A percentile compares a stretch with the other conserved stretches of the same genome.
Evolutionary conservation across 116 monocot species (phyloP).

Genomic region (Iris pallida): DNA sequence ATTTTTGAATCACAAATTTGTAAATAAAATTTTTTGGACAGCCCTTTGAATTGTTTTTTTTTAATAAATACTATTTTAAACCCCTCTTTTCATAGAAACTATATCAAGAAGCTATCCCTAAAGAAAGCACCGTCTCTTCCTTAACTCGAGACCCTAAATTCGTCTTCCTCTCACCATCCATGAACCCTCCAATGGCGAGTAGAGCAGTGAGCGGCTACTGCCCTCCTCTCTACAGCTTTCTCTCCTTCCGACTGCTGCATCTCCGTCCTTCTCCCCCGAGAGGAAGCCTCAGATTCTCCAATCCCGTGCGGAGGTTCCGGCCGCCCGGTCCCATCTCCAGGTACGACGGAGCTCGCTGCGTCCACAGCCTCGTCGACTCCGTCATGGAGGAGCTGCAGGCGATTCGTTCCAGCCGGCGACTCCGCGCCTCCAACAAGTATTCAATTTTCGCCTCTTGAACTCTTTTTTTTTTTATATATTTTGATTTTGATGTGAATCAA

Average conservation of each 20-base stretch:
- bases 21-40: no score
- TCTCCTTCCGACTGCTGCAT: conserved; percentile 24
- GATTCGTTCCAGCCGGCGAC: conserved; percentile 27
- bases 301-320: conserved; percentile 1
- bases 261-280: conserved; percentile 8
- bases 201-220: conserved; percentile 35
- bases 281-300: conserved; percentile 5
- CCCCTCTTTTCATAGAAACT: no score
- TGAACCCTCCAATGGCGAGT: conserved; percentile 40
- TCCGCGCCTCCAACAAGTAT: conserved; percentile 35
- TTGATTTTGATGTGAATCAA: neutral
- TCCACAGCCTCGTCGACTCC: conserved; percentile 44
- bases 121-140: neutral
- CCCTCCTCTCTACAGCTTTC: conserved; percentile 15
- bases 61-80: no score
- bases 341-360: neutral
- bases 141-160: neutral
- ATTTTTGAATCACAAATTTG: no score
- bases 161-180: neutral
- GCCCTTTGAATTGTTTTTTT: no score
- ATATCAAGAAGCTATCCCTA: no score
- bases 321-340: conserved; percentile 7
- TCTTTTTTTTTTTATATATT: neutral
- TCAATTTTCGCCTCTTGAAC: neutral
- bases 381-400: conserved; percentile 50